phyloP scores from a whole-genome alignment of 495 filamentous ascomycete species.

The Elaphomyces granulatus region DNA sequence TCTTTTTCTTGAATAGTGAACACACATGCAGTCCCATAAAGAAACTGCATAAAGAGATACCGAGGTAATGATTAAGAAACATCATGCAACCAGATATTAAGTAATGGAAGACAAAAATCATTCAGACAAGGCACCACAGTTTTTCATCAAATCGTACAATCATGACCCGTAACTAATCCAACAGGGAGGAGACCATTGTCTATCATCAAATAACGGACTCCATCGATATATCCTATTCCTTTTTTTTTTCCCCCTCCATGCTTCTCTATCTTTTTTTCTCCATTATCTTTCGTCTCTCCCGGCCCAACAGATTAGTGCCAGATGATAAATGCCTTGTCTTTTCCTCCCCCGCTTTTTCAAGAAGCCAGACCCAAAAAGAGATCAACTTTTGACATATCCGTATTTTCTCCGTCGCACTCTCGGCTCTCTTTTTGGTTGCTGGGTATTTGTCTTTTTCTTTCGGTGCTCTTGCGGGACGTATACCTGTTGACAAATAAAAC shows the following conservation, averaged over 20 bases:
- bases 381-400: conserved; percentile 3
- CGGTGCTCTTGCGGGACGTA: not conserved
- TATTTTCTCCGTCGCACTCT: too few species aligned
- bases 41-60: too few species aligned
- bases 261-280: not conserved
- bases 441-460: not conserved
- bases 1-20: too few species aligned
- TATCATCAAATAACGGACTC: not conserved
- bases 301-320: not conserved
- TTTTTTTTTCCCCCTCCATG: not conserved
- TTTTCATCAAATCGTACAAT: not conserved
- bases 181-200: not conserved
- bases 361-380: conserved; percentile 2
- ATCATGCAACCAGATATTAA: not conserved
- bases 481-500: not conserved
- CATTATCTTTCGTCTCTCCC: not conserved
- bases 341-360: not conserved
- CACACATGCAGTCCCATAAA: too few species aligned
- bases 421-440: conserved; percentile 1
- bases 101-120: not conserved
- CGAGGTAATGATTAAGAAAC: too few species aligned
- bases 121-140: not conserved
- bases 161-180: not conserved
- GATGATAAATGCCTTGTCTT: not conserved
- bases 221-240: not conserved